Conservation (phyloP, 805 yeast species). For the Kluyveromyces wickerhamii region DNA sequence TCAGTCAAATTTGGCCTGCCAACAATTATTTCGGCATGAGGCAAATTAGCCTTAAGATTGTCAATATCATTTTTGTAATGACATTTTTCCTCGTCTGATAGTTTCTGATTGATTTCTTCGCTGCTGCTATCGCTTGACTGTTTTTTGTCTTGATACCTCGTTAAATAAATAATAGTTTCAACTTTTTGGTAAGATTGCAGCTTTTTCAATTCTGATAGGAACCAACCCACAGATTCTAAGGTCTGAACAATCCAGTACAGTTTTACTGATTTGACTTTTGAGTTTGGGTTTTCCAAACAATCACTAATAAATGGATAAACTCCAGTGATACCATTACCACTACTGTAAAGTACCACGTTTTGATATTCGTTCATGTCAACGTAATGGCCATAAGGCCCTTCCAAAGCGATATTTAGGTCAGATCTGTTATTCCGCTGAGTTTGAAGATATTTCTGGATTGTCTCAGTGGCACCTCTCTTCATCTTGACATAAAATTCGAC, state of each 20-base stretch:
- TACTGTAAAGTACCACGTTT: constrained; percentile 37
- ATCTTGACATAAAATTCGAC: constrained; percentile 37
- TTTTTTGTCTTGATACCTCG: constrained; percentile 32
- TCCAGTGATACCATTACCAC: constrained; percentile 46
- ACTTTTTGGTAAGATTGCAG: constrained; percentile 14
- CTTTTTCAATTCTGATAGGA: constrained; percentile 11
- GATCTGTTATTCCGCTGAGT: constrained; percentile 24
- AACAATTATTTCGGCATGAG: constrained; percentile 34
- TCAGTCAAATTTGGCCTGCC: constrained; percentile 40
- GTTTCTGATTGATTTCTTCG: constrained; percentile 8
- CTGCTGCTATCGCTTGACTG: constrained; percentile 2
- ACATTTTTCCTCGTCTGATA: constrained; percentile 4
- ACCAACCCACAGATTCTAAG: constrained; percentile 14
- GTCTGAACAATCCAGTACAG: constrained; percentile 15
- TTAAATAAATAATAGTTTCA: constrained; percentile 43
- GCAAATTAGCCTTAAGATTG: constrained; percentile 2
- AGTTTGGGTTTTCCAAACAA: constrained; percentile 6
- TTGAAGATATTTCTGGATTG: constrained; percentile 26
- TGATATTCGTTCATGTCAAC: constrained; percentile 34
- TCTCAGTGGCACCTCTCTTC: constrained; percentile 46
- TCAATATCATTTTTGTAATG: constrained; percentile 7
- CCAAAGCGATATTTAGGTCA: constrained; percentile 37
- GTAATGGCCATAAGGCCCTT: constrained; percentile 49
- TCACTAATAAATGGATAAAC: constrained; percentile 17
- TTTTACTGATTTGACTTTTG: constrained; percentile 7